A percentile compares a stretch with the other conserved stretches of the same genome.
These are phyloP conservation scores for Poteriospumella lacustris DNA, from an alignment of 108 stramenopile genomes.

Conservation along the genomic window DNA sequence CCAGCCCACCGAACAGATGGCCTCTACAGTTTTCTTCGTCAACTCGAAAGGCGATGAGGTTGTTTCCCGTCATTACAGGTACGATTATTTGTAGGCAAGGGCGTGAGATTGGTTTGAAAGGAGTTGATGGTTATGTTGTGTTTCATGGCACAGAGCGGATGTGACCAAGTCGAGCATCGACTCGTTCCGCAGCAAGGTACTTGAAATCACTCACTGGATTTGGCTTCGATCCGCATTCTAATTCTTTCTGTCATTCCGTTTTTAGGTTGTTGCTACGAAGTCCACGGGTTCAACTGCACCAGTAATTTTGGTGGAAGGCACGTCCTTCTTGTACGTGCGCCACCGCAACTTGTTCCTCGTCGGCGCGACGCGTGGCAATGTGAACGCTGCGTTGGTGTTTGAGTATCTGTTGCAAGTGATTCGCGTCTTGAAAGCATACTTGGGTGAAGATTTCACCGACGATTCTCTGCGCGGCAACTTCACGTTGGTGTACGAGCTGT, in stretches of 20 bases:
- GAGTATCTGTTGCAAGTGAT: constrained; percentile 92
- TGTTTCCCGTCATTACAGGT: constrained; percentile 51
- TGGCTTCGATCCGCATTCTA: no score
- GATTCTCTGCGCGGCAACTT: constrained; percentile 86
- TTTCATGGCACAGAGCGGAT: constrained; percentile 38
- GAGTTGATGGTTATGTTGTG: no score
- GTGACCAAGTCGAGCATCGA: constrained; percentile 44
- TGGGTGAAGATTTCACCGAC: constrained; percentile 94
- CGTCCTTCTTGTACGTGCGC: constrained; percentile 91
- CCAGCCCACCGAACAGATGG: no score
- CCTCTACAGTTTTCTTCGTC: constrained; percentile 50
- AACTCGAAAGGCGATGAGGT: constrained; percentile 57
- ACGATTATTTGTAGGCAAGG: no score
- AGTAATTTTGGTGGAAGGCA: constrained; percentile 83
- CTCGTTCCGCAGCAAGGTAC: constrained; percentile 55
- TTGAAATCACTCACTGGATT: no score
- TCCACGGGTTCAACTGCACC: constrained; percentile 89
- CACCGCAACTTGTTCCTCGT: constrained; percentile 95
- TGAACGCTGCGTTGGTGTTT: constrained; percentile 92
- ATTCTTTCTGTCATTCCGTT: no score
- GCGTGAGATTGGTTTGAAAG: no score
- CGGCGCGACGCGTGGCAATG: constrained; percentile 88
- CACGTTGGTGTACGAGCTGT: constrained; percentile 96
- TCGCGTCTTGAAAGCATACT: constrained; percentile 87
- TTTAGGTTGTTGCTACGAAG: constrained; percentile 85